phyloP scores from a whole-genome alignment of 352 stramenopile genomes.

The Saprolegnia parasitica region DNA sequence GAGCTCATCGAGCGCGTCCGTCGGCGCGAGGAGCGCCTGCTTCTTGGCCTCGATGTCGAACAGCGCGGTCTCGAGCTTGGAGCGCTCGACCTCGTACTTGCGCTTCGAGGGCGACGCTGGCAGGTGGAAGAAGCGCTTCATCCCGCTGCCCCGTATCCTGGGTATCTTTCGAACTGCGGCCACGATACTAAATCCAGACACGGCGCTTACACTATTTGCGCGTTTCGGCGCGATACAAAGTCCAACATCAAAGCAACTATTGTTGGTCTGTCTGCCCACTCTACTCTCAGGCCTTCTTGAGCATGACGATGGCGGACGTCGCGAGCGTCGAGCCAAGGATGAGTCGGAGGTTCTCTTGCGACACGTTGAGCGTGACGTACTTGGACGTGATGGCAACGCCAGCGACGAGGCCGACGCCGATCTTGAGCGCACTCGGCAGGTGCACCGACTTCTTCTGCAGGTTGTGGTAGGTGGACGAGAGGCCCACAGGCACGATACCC shows the following conservation, averaged over 20 bases:
- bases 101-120: conserved; percentile 15
- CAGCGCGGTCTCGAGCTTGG: conserved; percentile 11
- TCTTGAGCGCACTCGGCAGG: conserved; percentile 55
- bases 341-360: conserved; percentile 63
- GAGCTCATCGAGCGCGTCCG: background rate
- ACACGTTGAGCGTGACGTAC: conserved; percentile 73
- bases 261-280: no score
- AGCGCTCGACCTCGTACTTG: conserved; percentile 23
- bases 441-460: conserved; percentile 74
- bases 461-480: conserved; percentile 79
- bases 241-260: no score
- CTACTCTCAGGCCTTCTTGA: conserved; percentile 41
- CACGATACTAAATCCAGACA: background rate
- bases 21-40: conserved; percentile 9
- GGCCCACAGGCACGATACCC: conserved; percentile 71
- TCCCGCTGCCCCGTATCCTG: background rate
- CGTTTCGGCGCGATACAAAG: no score
- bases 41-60: conserved; percentile 25
- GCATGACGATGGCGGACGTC: conserved; percentile 73
- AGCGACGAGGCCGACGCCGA: conserved; percentile 57
- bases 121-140: conserved; percentile 26
- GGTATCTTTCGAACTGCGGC: conserved; percentile 4
- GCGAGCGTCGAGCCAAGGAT: conserved; percentile 68
- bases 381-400: conserved; percentile 78
- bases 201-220: background rate